phyloP scores from a whole-genome alignment of 345 rosid species.

The Balakata baccata region DNA sequence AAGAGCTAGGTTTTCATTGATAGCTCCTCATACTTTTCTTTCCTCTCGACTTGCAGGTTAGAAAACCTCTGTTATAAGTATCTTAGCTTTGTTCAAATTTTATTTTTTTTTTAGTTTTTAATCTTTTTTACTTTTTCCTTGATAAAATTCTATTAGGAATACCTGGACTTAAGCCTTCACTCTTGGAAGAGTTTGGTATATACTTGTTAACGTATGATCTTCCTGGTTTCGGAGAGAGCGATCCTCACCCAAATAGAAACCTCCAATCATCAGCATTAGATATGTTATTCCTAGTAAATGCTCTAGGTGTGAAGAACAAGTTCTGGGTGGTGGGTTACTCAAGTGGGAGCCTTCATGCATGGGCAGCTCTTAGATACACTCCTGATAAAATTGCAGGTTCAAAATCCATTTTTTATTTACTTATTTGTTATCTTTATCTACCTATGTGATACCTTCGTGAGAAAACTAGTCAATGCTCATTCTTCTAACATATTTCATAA shows the following conservation, averaged over 20 bases:
- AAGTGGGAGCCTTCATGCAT: constrained; percentile 60
- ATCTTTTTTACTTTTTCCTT: not conserved
- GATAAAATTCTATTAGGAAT: constrained; percentile 37
- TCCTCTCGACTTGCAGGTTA: constrained; percentile 72
- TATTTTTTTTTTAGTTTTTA: too few relatives aligned
- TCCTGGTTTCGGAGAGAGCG: constrained; percentile 84
- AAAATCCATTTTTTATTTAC: not conserved
- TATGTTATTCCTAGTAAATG: constrained; percentile 48
- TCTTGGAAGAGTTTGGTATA: constrained; percentile 66
- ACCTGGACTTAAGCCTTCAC: constrained; percentile 60
- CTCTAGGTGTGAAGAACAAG: constrained; percentile 46
- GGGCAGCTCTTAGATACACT: constrained; percentile 70
- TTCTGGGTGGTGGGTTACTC: constrained; percentile 75
- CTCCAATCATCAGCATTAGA: constrained; percentile 64
- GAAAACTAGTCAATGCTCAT: not conserved
- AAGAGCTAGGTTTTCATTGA: constrained; percentile 53
- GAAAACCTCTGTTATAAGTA: constrained; percentile 7
- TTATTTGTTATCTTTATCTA: not conserved
- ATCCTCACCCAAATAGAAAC: constrained; percentile 54
- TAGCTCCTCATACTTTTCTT: constrained; percentile 61
- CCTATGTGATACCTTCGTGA: not conserved
- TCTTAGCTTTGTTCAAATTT: not conserved
- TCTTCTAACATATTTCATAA: not conserved
- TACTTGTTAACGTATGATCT: constrained; percentile 63
- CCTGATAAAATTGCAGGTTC: constrained; percentile 61